Evolutionary conservation across 169 alveolate species (phyloP).

Genomic region (Plasmodium relictum): DNA sequence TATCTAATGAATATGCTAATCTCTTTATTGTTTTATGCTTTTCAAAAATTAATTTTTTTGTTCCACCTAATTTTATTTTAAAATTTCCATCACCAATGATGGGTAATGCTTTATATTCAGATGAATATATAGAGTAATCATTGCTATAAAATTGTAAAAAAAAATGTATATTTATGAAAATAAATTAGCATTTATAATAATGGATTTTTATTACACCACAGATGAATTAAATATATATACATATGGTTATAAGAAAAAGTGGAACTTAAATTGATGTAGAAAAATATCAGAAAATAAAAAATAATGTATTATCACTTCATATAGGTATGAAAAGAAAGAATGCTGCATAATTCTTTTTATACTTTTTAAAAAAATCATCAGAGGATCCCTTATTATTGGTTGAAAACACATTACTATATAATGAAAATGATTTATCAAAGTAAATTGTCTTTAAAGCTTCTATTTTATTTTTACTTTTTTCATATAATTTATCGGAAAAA

Average conservation of each 20-base stretch:
- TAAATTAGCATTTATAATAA: too few relatives aligned
- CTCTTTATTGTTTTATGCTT: neutral
- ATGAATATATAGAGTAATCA: too few relatives aligned
- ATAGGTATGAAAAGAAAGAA: too few relatives aligned
- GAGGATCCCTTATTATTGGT: neutral
- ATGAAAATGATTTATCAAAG: neutral
- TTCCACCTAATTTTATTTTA: too few relatives aligned
- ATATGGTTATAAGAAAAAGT: too few relatives aligned
- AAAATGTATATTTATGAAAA: neutral
- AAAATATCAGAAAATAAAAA: too few relatives aligned
- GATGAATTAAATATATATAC: too few relatives aligned
- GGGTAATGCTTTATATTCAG: too few relatives aligned
- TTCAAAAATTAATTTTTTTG: neutral
- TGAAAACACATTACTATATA: neutral
- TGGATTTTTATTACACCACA: too few relatives aligned
- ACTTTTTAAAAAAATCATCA: conserved; percentile 3
- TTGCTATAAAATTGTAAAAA: neutral
- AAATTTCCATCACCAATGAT: too few relatives aligned
- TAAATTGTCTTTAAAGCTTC: neutral
- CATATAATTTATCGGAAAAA: neutral
- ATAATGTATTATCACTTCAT: too few relatives aligned
- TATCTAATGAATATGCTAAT: neutral
- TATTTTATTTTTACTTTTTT: neutral
- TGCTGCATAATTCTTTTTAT: neutral
- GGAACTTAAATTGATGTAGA: too few relatives aligned